phyloP scores from a whole-genome alignment of 1,284 basidiomycete genomes.

The Schizophyllum amplum region DNA sequence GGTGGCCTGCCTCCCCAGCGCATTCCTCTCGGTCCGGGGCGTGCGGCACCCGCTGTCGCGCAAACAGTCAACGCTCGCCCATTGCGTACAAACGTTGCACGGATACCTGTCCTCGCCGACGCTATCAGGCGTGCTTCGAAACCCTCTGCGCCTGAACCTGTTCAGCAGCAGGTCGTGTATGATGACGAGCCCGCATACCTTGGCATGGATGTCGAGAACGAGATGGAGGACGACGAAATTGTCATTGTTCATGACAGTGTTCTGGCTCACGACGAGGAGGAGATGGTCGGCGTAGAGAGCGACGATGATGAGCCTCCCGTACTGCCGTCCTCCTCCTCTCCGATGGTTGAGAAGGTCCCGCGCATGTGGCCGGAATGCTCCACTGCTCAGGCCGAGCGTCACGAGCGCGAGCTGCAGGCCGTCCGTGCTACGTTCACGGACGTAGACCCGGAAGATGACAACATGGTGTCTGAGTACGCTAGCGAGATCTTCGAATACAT shows the following conservation, averaged over 20 bases:
- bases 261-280: slow-evolving; percentile 44
- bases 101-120: slow-evolving; percentile 20
- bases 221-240: slow-evolving; percentile 21
- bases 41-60: slow-evolving; percentile 31
- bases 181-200: slow-evolving; percentile 31
- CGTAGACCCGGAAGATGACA: slow-evolving; percentile 83
- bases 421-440: slow-evolving; percentile 72
- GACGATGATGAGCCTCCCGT: slow-evolving; percentile 26
- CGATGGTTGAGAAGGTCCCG: slow-evolving; percentile 27
- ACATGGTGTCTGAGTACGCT: slow-evolving; percentile 98
- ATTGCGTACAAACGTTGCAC: slow-evolving; percentile 21
- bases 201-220: slow-evolving; percentile 42
- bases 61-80: slow-evolving; percentile 28
- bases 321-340: slow-evolving; percentile 10
- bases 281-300: slow-evolving; percentile 44
- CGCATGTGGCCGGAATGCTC: slow-evolving; percentile 65
- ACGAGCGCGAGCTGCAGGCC: slow-evolving; percentile 52
- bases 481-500: slow-evolving; percentile 98
- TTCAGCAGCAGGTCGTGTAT: slow-evolving; percentile 22
- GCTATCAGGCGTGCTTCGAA: slow-evolving; percentile 15
- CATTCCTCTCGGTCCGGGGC: slow-evolving; percentile 53
- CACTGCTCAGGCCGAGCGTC: slow-evolving; percentile 47
- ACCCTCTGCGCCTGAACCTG: slow-evolving; percentile 14
- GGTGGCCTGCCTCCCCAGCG: slow-evolving; percentile 52
- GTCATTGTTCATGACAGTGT: slow-evolving; percentile 25